These are phyloP conservation scores for Diaporthe batatas DNA, from an alignment of 2,329 filamentous ascomycete species.

Conservation along the genomic window DNA sequence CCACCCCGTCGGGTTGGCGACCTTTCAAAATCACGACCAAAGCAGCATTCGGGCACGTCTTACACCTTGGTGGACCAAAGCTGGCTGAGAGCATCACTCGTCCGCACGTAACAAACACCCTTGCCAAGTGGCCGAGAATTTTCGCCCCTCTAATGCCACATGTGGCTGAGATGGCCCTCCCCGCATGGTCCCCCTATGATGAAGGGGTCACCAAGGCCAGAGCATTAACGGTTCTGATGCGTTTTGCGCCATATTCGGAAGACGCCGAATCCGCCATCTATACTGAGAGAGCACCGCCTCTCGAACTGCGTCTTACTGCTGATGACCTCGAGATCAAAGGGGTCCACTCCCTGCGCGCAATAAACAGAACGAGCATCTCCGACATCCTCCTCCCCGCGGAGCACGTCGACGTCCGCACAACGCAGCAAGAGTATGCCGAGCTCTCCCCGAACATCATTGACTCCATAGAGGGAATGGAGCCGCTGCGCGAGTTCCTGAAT, in stretches of 20 bases:
- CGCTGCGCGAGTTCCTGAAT: constrained; percentile 59
- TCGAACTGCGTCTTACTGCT: constrained; percentile 54
- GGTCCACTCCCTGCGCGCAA: constrained; percentile 53
- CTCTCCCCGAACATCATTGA: constrained; percentile 48
- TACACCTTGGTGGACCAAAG: constrained; percentile 52
- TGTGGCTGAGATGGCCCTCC: constrained; percentile 58
- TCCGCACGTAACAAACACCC: constrained; percentile 38
- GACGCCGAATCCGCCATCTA: constrained; percentile 31
- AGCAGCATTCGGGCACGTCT: constrained; percentile 66
- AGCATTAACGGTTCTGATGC: constrained; percentile 58
- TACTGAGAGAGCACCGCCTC: constrained; percentile 45
- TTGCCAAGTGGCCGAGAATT: constrained; percentile 49
- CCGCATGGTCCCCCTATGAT: constrained; percentile 48
- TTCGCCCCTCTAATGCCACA: constrained; percentile 63
- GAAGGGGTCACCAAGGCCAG: constrained; percentile 44
- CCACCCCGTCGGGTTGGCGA: constrained; percentile 40
- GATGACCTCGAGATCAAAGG: constrained; percentile 50
- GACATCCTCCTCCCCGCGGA: constrained; percentile 62
- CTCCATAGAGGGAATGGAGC: constrained; percentile 45
- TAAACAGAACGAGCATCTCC: constrained; percentile 53
- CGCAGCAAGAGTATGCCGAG: constrained; percentile 53
- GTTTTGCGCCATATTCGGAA: constrained; percentile 57
- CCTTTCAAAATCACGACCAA: constrained; percentile 38
- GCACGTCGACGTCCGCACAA: constrained; percentile 63
- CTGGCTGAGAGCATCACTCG: constrained; percentile 41